Evolutionary conservation across 352 stramenopile genomes (phyloP), one percentile per base, ranked within the genome.

Genomic region (Globisporangium lucens): DNA sequence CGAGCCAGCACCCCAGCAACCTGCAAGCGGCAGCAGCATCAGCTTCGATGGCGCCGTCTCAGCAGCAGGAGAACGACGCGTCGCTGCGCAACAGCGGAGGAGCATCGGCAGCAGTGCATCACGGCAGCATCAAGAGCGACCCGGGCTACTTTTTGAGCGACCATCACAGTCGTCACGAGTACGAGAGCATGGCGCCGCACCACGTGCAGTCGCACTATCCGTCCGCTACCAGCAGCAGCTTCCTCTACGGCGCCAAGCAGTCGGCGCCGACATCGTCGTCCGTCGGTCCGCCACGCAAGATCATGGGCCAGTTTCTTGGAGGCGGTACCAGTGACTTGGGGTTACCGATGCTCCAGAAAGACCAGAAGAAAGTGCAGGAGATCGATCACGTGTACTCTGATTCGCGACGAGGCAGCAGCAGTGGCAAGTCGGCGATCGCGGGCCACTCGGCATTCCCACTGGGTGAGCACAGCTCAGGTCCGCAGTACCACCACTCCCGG

Each of bases 251-350:
- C 56, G 71, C 47, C 56, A 87, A 85, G 59, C 49, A 69, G 63
- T 80, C 80, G 62, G 66, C 52, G 46, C 70, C 67, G 20, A n/a
- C 63, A 15, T 61, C 65, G 15, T 55, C 72, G 22, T n/a, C 67
- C 13, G 33, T 41, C 9, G 29, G 30, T 5, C 67, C 70, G 20
- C 74, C 70, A n/a, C 77, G 67, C 61, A 87, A 87, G 61, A 59
- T 78, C 49, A 74, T 83, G 69, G 67, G 73, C 10, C 65, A 70
- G 46, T 82, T 80, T 65, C 79, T 83, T 53, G 64, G 75, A 22
- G 6, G 43, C 1, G 17, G 43, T 24, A 6, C 43, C 35, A 69
- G 67, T 27, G 75, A 75, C 27, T 49, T 76, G 56, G 35, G 71
- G 22, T 47, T 74, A 7, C 36, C 56, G 12, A 69, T 78, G 62